Evolutionary conservation across 163 green algal species (phyloP).

Genomic region (Scenedesmus sp.): DNA sequence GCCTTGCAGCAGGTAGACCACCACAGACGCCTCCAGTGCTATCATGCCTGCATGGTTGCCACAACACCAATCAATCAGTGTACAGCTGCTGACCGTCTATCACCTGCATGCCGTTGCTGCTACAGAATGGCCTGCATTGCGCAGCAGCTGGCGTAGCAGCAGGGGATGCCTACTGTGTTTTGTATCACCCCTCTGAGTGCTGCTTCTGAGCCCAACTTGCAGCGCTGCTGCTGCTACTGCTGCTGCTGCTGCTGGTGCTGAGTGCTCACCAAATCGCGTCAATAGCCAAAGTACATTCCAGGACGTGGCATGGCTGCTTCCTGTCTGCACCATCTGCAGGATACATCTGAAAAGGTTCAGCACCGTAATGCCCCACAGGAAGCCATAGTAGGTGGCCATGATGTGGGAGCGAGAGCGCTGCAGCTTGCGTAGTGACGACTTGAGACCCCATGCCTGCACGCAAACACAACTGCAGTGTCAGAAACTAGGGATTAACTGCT

Average conservation of each 20-base stretch:
- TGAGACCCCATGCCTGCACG: constrained; percentile 53
- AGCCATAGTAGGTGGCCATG: constrained; percentile 72
- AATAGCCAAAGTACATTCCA: constrained; percentile 68
- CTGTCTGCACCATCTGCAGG: constrained; percentile 53
- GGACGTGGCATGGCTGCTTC: constrained; percentile 25
- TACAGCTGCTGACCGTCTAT: neutral
- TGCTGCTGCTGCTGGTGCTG: neutral
- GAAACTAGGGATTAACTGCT: neutral
- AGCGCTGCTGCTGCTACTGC: neutral
- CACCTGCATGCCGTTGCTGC: neutral
- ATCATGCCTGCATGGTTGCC: constrained; percentile 60
- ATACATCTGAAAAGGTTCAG: constrained; percentile 63
- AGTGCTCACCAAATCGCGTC: constrained; percentile 60
- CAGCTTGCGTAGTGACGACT: constrained; percentile 62
- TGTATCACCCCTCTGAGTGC: neutral
- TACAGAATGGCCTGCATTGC: neutral
- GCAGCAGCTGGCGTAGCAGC: neutral
- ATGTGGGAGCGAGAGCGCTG: constrained; percentile 63
- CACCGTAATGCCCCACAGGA: constrained; percentile 64
- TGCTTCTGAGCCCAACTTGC: neutral
- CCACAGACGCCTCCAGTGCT: constrained; percentile 67
- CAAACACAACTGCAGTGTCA: neutral
- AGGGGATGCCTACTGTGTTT: neutral
- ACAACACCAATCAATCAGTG: neutral
- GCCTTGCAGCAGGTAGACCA: constrained; percentile 73